These are phyloP conservation scores for Epichloe amarillans DNA, from an alignment of 2,329 filamentous ascomycete species.

Conservation along the genomic window DNA sequence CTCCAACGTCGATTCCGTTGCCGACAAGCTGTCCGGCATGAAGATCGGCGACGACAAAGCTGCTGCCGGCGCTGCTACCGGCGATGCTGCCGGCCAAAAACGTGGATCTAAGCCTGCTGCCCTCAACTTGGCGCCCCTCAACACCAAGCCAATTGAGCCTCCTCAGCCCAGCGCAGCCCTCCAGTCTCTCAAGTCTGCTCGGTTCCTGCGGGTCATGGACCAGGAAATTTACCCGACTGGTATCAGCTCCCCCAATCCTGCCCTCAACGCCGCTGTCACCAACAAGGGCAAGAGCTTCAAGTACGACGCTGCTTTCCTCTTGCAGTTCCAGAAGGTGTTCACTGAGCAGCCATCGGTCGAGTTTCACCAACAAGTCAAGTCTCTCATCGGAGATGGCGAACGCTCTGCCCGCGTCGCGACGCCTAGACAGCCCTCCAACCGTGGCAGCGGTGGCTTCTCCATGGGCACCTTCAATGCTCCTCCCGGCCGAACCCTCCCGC, in stretches of 20 bases:
- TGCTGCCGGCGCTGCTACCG: conserved; percentile 29
- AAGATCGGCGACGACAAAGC: conserved; percentile 32
- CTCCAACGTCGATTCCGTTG: conserved; percentile 25
- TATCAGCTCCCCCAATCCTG: conserved; percentile 81
- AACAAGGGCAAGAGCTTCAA: conserved; percentile 78
- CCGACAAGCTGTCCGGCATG: conserved; percentile 38
- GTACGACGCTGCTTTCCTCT: conserved; percentile 88
- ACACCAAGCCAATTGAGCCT: conserved; percentile 75
- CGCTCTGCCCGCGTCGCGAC: conserved; percentile 48
- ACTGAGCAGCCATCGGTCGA: conserved; percentile 92
- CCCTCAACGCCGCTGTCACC: conserved; percentile 66
- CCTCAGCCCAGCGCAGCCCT: conserved; percentile 88
- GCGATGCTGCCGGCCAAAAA: conserved; percentile 39
- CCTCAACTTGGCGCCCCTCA: conserved; percentile 73
- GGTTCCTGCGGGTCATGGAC: conserved; percentile 69
- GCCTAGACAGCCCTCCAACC: conserved; percentile 40
- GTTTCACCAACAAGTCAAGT: conserved; percentile 85
- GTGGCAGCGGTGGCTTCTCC: conserved; percentile 34
- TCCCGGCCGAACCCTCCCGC: conserved; percentile 45
- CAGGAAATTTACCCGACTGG: conserved; percentile 71
- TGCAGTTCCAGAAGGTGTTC: conserved; percentile 93
- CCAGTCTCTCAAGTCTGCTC: conserved; percentile 81
- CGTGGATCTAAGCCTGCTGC: conserved; percentile 63
- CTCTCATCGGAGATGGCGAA: conserved; percentile 63
- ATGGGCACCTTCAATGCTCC: conserved; percentile 60